Base-by-base conservation (phyloP, 257 asterid species). In the Nicotiana tomentosiformis region DNA sequence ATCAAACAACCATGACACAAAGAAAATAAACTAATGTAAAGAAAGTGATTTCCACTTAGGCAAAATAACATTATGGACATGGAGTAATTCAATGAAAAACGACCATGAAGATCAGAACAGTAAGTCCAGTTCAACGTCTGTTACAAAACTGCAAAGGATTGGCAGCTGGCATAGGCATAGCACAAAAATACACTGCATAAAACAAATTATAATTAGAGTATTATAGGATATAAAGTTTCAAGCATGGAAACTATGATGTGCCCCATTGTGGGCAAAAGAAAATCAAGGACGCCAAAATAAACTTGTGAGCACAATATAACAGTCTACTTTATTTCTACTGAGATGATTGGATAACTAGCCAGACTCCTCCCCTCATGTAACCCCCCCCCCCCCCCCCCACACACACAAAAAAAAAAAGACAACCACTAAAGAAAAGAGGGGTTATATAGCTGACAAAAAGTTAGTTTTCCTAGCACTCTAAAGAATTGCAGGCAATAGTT, bases 101-200 rank as follows among this genome's bases (percentile, higher is more conserved):
- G 11, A 26, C 29, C 16, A 51, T 16, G 64, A 60, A 51, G 62
- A 65, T 32, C 12, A 72, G 78, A 43, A 66, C 23, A 61, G 69
- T 26, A 67, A 62, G 12, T 29, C 64, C 80, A 76, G 80, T 29
- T 66, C 61, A n/a, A 29, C n/a, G 77, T 80, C 64, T 65, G 83
- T 30, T 20, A 57, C 82, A 16, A 78, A 78, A 60, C 82, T 62
- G 46, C 80, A 29, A 17, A 33, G 62, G 12, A 76, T 20, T 26
- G 64, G 39, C 26, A 14, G 46, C 46, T 46, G 23, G 80, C 43
- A 49, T 74, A 74, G 35, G 72, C 64, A 33, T 85, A 58, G 81
- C 87, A 62, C 39, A 82, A 46, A 78, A 35, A 80, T 79, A 80
- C 87, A 85, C 95, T 90, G 94, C 90, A 82, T 66, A 84, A 20